Conservation (phyloP, 169 alveolate genomes). For the Cryptosporidium ryanae region DNA sequence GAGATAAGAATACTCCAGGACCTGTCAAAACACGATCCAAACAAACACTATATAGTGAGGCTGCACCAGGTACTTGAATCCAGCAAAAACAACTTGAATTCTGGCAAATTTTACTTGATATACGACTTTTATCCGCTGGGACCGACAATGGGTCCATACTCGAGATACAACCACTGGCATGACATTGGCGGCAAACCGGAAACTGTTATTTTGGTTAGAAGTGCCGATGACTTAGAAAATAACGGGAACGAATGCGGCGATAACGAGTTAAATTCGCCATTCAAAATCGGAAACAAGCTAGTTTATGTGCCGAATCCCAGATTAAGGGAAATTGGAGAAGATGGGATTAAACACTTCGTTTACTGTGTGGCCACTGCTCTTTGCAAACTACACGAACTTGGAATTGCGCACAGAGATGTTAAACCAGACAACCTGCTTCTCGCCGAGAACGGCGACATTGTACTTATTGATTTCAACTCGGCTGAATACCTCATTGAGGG, state of each 20-base stretch:
- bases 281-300: neutral
- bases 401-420: constrained; percentile 80
- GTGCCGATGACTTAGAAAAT: neutral
- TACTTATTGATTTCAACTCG: constrained; percentile 79
- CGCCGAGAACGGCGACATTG: constrained; percentile 62
- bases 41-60: constrained; percentile 9
- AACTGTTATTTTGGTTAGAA: neutral
- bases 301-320: constrained; percentile 9
- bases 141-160: constrained; percentile 44
- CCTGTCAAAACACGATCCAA: constrained; percentile 8
- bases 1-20: constrained; percentile 47
- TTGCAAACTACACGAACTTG: constrained; percentile 76
- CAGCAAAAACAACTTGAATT: neutral
- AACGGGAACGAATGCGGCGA: neutral
- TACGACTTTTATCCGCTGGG: constrained; percentile 47
- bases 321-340: constrained; percentile 3
- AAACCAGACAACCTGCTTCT: constrained; percentile 80
- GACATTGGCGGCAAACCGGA: neutral
- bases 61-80: constrained; percentile 66
- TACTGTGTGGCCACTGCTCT: constrained; percentile 70
- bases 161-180: constrained; percentile 2
- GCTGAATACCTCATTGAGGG: constrained; percentile 76
- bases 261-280: no score
- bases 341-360: constrained; percentile 8
- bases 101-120: constrained; percentile 51